phyloP scores from a whole-genome alignment of 495 filamentous ascomycete species.

The Durotheca rogersii region DNA sequence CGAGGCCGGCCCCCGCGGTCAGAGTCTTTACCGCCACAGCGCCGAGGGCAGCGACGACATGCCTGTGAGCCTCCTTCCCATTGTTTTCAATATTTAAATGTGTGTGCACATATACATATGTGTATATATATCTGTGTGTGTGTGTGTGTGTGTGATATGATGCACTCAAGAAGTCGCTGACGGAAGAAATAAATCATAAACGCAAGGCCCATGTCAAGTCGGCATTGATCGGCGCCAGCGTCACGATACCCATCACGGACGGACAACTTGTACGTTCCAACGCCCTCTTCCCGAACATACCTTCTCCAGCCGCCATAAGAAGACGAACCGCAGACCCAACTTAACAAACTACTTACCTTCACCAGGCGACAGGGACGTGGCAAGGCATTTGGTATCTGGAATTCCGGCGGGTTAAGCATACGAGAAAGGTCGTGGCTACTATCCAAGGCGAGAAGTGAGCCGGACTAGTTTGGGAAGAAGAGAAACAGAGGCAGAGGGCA shows the following conservation, averaged over 20 bases:
- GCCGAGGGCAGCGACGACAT: constrained; percentile 92
- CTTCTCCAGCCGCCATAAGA: not conserved
- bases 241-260: constrained; percentile 85
- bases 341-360: constrained; percentile 3
- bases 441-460: constrained; percentile 95
- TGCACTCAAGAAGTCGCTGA: no score
- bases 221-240: constrained; percentile 80
- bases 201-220: constrained; percentile 81
- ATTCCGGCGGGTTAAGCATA: constrained; percentile 75
- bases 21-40: constrained; percentile 82
- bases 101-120: no score
- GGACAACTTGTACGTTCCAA: constrained; percentile 68
- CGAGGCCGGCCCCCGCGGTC: constrained; percentile 59
- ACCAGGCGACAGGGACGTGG: constrained; percentile 57
- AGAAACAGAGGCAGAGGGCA: not conserved
- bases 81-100: no score
- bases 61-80: no score
- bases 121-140: no score
- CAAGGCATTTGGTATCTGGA: constrained; percentile 95
- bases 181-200: constrained; percentile 37
- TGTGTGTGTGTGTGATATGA: not conserved
- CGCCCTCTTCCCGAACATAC: not conserved
- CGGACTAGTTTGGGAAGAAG: constrained; percentile 37
- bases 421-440: constrained; percentile 82
- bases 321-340: not conserved